Evolutionary conservation across 495 filamentous ascomycete species (phyloP), one percentile per base, ranked within the genome.

Genomic region (Sporormia fimetaria): DNA sequence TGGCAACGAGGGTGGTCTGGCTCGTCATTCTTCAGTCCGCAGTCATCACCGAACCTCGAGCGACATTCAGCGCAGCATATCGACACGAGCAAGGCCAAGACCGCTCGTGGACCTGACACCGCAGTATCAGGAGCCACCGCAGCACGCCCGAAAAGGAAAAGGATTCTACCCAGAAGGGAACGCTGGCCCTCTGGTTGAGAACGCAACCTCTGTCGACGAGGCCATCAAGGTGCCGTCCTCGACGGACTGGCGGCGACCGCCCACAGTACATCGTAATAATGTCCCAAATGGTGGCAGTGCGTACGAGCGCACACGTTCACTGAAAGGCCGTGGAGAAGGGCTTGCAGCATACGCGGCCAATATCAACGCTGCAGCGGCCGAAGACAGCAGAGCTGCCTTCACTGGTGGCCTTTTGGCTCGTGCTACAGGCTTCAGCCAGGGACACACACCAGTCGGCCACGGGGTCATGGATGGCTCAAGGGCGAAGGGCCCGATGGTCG

Each of bases 71-170:
- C 57, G 56, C 8, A 49, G 32, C 24, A 33, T 37, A 23, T 56
- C 57, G n/a, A 56, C 44, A 31, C 40, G 51, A 6, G 10, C 15
- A 31, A 66, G 23, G 33, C 67, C 66, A 8, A 78, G 73, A 51
- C 80, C 87, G 1, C 67, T 93, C 0, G 65, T 94, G 9, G 81
- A 87, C 49, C 68, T 90, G 14, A 83, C 76, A 0, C 80, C 84
- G 0, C 63, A 68, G n/a, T 84, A 81, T 55, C 67, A 70, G 30
- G 82, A 85, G 43, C 68, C 83, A 14, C 83, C 80, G 3, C 85
- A 92, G 50, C 74, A 78, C 52, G 52, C 64, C 0, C 67, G 71
- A 23, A 77, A 75, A 36, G 86, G 86, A 9, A 75, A 72, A 44
- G 82, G 78, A 6, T 71, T 84, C 27, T 63, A 63, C 5, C 71